phyloP scores from a whole-genome alignment of 208 protist genomes.

The Crithidia expoeki region DNA sequence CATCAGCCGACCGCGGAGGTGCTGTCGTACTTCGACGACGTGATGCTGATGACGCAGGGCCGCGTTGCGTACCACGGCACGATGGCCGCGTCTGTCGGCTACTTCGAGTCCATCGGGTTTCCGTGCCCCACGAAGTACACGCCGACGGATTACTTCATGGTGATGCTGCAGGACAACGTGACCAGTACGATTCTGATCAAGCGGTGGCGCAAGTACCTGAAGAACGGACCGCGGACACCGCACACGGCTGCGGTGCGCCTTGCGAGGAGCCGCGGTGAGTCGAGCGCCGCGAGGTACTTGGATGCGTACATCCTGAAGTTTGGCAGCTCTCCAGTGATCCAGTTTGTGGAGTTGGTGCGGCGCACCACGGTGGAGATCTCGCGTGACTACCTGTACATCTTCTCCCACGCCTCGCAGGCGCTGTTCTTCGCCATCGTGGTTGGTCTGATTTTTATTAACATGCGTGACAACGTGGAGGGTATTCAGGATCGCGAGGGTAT shows the following conservation, averaged over 20 bases:
- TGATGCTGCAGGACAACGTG: slow-evolving; percentile 70
- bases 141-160: slow-evolving; percentile 90
- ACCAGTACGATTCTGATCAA: slow-evolving; percentile 63
- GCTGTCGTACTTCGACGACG: slow-evolving; percentile 90
- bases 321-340: slow-evolving; percentile 50
- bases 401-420: slow-evolving; percentile 48
- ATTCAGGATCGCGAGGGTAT: slow-evolving; percentile 69
- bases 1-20: slow-evolving; percentile 94
- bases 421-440: slow-evolving; percentile 72
- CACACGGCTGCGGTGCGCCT: slow-evolving; percentile 60
- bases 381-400: slow-evolving; percentile 52
- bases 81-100: slow-evolving; percentile 59
- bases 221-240: slow-evolving; percentile 46
- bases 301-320: slow-evolving; percentile 54
- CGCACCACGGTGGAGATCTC: slow-evolving; percentile 45
- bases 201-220: slow-evolving; percentile 69
- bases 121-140: slow-evolving; percentile 72
- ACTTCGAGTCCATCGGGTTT: slow-evolving; percentile 86
- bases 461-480: slow-evolving; percentile 50
- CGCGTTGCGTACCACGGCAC: slow-evolving; percentile 85
- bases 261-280: slow-evolving; percentile 37
- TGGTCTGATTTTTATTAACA: slow-evolving; percentile 73
- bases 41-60: slow-evolving; percentile 89
- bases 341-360: slow-evolving; percentile 60
- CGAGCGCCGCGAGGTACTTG: slow-evolving; percentile 47